Conservation (phyloP, 1,284 basidiomycete species). For the Ceratobasidium sp. region DNA sequence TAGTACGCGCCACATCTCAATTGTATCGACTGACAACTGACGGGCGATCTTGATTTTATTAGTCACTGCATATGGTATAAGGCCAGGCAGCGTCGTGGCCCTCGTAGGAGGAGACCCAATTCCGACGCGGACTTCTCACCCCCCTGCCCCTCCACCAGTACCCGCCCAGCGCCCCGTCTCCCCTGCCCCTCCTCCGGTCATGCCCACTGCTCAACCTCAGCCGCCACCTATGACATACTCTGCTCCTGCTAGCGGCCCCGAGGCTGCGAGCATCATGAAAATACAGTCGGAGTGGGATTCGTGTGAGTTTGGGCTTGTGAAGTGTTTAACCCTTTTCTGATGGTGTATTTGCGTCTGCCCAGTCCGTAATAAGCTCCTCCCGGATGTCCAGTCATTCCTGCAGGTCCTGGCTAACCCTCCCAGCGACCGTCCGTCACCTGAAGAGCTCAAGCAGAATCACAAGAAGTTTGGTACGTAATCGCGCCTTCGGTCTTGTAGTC, state of each 20-base stretch:
- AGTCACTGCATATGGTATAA: conserved; percentile 39
- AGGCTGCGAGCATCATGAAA: conserved; percentile 41
- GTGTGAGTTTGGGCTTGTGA: conserved; percentile 2
- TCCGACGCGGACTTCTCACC: conserved; percentile 18
- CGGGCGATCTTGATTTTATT: not conserved
- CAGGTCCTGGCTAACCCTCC: conserved; percentile 25
- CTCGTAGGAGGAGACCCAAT: conserved; percentile 31
- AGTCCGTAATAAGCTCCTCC: conserved; percentile 41
- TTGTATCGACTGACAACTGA: too few species aligned
- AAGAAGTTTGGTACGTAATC: conserved; percentile 60
- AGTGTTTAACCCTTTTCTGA: not conserved
- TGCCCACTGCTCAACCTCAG: conserved; percentile 1
- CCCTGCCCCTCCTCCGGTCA: conserved; percentile 8
- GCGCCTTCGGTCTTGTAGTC: conserved; percentile 28
- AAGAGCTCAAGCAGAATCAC: conserved; percentile 40
- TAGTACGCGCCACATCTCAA: conserved; percentile 47
- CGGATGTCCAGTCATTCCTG: conserved; percentile 38
- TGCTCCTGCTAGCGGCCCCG: conserved; percentile 6
- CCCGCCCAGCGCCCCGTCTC: conserved; percentile 23
- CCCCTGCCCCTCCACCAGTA: conserved; percentile 24
- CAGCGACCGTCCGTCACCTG: conserved; percentile 11
- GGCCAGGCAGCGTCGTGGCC: conserved; percentile 32
- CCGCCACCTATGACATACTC: conserved; percentile 9
- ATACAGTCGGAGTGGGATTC: conserved; percentile 44
- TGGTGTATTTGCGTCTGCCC: not conserved